A percentile compares a stretch with the other conserved stretches of the same genome.
phyloP scores from a whole-genome alignment of 371 early-diverging fungal species.

The Lichtheimia corymbifera region DNA sequence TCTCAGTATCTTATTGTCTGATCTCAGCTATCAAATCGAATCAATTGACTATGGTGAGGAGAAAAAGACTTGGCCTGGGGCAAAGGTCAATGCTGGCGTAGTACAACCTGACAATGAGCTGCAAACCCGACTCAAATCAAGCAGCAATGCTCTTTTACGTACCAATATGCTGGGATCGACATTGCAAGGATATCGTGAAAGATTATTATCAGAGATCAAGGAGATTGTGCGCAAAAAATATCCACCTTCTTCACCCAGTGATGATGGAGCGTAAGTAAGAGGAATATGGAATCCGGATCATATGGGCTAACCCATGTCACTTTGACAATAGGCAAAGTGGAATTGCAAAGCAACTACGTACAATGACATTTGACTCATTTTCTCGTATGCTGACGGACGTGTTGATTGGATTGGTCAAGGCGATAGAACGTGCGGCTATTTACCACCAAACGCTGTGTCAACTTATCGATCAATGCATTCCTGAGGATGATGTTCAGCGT shows the following conservation, averaged over 20 bases:
- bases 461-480: constrained; percentile 42
- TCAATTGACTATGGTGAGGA: constrained; percentile 28
- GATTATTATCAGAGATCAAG: constrained; percentile 73
- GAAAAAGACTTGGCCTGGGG: not conserved
- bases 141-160: constrained; percentile 74
- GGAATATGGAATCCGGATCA: not conserved
- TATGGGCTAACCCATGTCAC: not conserved
- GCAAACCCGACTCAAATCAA: constrained; percentile 60
- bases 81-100: not conserved
- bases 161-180: constrained; percentile 68
- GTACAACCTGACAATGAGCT: constrained; percentile 45
- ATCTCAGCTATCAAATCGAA: constrained; percentile 50
- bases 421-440: constrained; percentile 60
- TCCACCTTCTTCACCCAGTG: constrained; percentile 8
- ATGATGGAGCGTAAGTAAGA: constrained; percentile 9
- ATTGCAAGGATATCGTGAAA: constrained; percentile 73
- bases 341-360: constrained; percentile 51
- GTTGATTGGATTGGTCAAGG: constrained; percentile 67
- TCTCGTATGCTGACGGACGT: constrained; percentile 71
- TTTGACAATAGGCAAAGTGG: constrained; percentile 9
- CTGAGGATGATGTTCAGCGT: constrained; percentile 11
- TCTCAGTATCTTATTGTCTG: constrained; percentile 57
- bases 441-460: constrained; percentile 59
- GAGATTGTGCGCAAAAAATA: constrained; percentile 71
- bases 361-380: constrained; percentile 84